Evolutionary conservation across 179 eudicot genomes (phyloP).

Genomic region (Beta lomatogona): DNA sequence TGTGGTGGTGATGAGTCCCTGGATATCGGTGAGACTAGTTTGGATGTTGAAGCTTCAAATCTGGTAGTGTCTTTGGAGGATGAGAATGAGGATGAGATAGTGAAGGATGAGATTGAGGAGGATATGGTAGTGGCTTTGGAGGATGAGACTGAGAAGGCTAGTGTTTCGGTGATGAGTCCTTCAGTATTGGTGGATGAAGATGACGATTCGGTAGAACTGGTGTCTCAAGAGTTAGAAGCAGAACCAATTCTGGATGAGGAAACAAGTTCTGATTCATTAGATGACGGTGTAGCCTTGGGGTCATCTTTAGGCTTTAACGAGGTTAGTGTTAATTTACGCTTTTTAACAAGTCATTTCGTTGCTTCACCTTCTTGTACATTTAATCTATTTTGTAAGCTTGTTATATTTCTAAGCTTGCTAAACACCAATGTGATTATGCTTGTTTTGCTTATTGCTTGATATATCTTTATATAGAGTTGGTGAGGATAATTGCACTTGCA

Average conservation of each 20-base stretch:
- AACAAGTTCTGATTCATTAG: not conserved
- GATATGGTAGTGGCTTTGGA: not conserved
- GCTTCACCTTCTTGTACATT: not conserved
- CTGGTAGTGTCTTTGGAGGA: not conserved
- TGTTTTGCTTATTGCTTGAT: not conserved
- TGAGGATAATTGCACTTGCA: not conserved
- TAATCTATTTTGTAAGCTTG: not conserved
- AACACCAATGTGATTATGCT: conserved; percentile 6
- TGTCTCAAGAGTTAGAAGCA: conserved; percentile 11
- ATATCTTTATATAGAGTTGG: not conserved
- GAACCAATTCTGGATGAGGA: conserved; percentile 24
- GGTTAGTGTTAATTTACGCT: conserved; percentile 18
- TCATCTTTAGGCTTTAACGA: conserved; percentile 11
- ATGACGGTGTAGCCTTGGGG: not conserved
- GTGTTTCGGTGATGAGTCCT: not conserved
- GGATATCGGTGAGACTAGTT: not conserved
- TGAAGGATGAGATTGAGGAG: conserved; percentile 1
- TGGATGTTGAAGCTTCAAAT: no score
- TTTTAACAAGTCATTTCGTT: not conserved
- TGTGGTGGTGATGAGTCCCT: not conserved
- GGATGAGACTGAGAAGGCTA: not conserved
- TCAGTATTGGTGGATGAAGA: not conserved
- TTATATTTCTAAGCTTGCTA: not conserved
- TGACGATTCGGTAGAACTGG: not conserved
- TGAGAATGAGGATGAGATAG: not conserved